Evolutionary conservation across 2,329 filamentous ascomycete species (phyloP), one percentile per base, ranked within the genome.

Genomic region (Cladosporium colombiae): DNA sequence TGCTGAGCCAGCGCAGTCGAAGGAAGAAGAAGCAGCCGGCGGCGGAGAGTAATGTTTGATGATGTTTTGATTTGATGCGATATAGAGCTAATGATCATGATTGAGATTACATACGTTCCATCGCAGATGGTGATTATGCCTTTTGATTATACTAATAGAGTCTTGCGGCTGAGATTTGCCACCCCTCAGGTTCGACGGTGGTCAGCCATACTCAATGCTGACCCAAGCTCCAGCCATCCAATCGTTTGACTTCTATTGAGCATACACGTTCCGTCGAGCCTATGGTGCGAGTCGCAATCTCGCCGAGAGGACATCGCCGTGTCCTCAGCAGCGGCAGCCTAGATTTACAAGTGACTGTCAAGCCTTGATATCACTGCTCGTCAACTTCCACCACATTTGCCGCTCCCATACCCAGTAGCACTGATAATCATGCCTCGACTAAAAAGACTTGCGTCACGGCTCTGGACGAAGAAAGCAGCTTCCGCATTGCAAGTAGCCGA

Each of bases 1-100:
- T 35, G 21, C 44, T 63, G 50, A 63, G 61, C 50, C 50, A 55
- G 33, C 33, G 35, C 8, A 56, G 61, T 31, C 50, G 61, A n/a
- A 63, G 31, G 35, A 63, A 63, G 61, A 63, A 37, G 56, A 46
- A n/a, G 56, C 33, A 23, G 14, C 29, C 21, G 8, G 25, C 35
- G 23, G 37, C 23, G 56, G 21, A 14, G 14, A 46, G 56, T 59
- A 62, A 50, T 50, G 59, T 62, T 25, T 62, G 59, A 62, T 33
- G 7, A 16, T 46, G 40, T 44, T 46, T 21, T n/a, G n/a, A 23
- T 0, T 46, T 13, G n/a, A 46, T 46, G n/a, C 40, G n/a, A 21
- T 46, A 46, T 46, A 21, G 40, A 46, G 40, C 40, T 46, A 46
- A 46, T 46, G 40, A 46, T 23, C 13, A 13, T 46, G 40, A 23